Conservation (phyloP, 2,329 filamentous ascomycete species). For the Talaromyces amestolkiae region DNA sequence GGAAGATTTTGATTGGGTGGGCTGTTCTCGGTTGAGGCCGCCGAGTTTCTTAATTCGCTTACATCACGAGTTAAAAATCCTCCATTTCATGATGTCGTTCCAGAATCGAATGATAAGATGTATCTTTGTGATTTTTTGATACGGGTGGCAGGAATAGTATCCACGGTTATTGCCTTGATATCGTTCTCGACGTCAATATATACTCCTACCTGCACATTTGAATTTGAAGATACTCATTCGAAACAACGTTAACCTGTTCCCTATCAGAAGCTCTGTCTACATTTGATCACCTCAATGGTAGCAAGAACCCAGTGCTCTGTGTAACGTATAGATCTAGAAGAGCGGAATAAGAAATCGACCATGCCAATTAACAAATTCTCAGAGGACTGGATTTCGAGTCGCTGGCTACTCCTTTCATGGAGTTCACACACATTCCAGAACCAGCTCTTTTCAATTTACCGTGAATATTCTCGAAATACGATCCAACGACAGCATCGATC, state of each 20-base stretch:
- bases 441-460: background rate
- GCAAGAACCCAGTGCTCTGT: background rate
- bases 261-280: background rate
- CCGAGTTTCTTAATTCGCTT: background rate
- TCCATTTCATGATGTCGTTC: background rate
- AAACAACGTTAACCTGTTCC: background rate
- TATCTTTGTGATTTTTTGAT: background rate
- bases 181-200: background rate
- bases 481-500: background rate
- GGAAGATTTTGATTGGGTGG: conserved; percentile 17
- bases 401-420: background rate
- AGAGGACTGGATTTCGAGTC: background rate
- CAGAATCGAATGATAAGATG: background rate
- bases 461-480: background rate
- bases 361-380: background rate
- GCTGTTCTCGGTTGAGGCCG: background rate
- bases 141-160: background rate
- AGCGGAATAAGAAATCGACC: no score
- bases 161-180: background rate
- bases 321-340: no score
- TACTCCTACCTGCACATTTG: background rate
- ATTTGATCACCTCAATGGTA: background rate
- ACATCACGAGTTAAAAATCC: background rate
- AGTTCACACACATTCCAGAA: background rate
- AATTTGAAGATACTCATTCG: background rate